Percentiles rank a stretch among this genome's conserved stretches.
These are phyloP conservation scores for Oryza australiensis DNA, from an alignment of 176 grass and related monocot genomes.

Conservation along the genomic window DNA sequence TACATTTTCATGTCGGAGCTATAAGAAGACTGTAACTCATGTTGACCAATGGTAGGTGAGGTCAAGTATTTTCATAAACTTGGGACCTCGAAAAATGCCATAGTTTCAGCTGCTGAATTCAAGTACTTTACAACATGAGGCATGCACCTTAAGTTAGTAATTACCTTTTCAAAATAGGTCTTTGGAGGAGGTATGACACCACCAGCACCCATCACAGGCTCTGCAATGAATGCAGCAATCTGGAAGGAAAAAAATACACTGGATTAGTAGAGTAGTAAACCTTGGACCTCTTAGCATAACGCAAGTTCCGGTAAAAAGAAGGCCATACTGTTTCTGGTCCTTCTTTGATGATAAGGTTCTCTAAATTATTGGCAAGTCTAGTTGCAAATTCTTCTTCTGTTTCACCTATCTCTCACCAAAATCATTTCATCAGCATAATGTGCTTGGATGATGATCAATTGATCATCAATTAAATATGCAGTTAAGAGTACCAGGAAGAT, in stretches of 20 bases:
- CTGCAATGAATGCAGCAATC: slow-evolving; percentile 96
- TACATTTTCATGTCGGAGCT: neutral
- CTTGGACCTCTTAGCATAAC: slow-evolving; percentile 10
- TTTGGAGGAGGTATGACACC: slow-evolving; percentile 95
- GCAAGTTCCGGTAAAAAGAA: slow-evolving; percentile 33
- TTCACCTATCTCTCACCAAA: slow-evolving; percentile 54
- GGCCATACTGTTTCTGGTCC: slow-evolving; percentile 84
- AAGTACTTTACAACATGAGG: neutral
- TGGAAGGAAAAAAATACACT: slow-evolving; percentile 26
- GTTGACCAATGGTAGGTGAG: neutral
- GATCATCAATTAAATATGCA: slow-evolving; percentile 13
- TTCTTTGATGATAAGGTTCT: slow-evolving; percentile 97
- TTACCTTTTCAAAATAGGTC: slow-evolving; percentile 97
- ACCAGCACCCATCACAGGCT: slow-evolving; percentile 96
- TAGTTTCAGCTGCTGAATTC: neutral
- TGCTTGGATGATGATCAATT: neutral
- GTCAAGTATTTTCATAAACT: neutral
- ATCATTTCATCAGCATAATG: slow-evolving; percentile 27
- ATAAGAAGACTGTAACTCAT: slow-evolving; percentile 29
- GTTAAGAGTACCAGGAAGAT: slow-evolving; percentile 74
- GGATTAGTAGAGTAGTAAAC: slow-evolving; percentile 19
- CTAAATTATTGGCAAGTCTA: slow-evolving; percentile 87
- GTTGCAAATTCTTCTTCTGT: slow-evolving; percentile 92
- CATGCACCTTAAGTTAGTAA: neutral
- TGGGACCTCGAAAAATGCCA: neutral